Base-by-base conservation (phyloP, 495 filamentous ascomycete genomes). In the Hypoxylon crocopeplum region DNA sequence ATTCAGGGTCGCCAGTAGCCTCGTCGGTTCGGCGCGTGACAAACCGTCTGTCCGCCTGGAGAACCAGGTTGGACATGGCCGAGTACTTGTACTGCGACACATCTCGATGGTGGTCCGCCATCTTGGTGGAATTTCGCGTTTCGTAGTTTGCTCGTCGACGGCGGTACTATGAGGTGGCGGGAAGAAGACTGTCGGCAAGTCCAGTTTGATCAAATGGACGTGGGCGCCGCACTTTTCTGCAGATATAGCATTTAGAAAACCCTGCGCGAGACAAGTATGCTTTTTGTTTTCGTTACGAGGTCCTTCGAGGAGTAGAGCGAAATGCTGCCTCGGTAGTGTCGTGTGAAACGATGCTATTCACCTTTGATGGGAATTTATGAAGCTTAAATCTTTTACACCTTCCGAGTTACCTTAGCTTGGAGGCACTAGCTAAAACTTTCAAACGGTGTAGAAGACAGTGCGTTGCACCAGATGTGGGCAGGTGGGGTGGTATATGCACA, bases 61-160 rank as follows among this genome's bases (percentile, higher is more conserved):
- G 91, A 72, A 99, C 94, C 91, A 99, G 86, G 86, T 99, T 99
- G 80, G 94, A 98, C 94, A 99, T 99, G 73, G 92, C 93, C 86
- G 91, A 90, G 83, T 99, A 99, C 77, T 99, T 99, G 82, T 97
- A 99, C 78, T 97, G 93, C 67, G 90, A 93, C 47, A 96, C 88
- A 86, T 93, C 89, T 73, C 79, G 78, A 79, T 92, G 83, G 64
- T 86, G 88, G 81, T 97, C 92, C 73, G 89, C 84, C 92, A 95
- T 95, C 55, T 69, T 77, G 66, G 47, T 51, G 49, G 61, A 20
- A 52, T 34, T 50, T 61, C 22, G 34, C 5, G 48, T 42, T 34
- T 37, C 40, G 39, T 33, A 25, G 5, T 34, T 42, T 40, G 25
- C 2, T 59, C 48, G 30, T 59, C 15, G 61, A 54, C 38, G 19